Base-by-base conservation (phyloP, 495 filamentous ascomycete species). In the Durotheca rogersii region DNA sequence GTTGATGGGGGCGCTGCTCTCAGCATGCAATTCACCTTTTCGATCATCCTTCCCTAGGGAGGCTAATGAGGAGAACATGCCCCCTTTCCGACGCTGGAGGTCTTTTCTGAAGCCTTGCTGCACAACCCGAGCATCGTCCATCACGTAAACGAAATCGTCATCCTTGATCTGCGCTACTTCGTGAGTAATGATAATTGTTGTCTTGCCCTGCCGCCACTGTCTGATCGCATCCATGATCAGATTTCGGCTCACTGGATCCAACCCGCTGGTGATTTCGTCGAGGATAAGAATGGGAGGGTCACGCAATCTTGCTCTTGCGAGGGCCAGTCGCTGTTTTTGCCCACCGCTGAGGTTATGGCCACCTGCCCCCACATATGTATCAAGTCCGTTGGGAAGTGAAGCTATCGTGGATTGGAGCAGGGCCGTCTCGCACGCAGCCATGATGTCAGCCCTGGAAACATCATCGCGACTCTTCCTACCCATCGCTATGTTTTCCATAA, bases 151-250 rank as follows among this genome's bases (percentile, higher is more conserved):
- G 60, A 83, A 92, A 44, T 96, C 90, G 12, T 81, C 56, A 0
- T 81, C 75, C 17, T 68, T 68, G 27, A 98, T 94, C 40, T 94
- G 87, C 0, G 84, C 79, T 37, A 90, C 83, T 51, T 97, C 90
- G 58, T 97, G 93, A 0, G 93, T 96, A 60, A 97, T 89, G 39
- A 94, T 84, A 36, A 96, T 86, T 2, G 89, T 95, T 0, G 90
- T 96, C 61, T 88, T 90, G 1, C 81, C 86, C 41, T 76, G 76
- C 12, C 89, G 76, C 83, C 88, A 94, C 27, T 75, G 61, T 7
- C 87, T 77, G 19, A 96, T 82, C 0, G 80, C 77, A 5, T 85
- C 81, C 75, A 95, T 85, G 12, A 94, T 77, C 2, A 83, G 68
- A 3, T 69, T 67, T 51, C 88, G 78, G 46, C 80, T 89, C 10